Evolutionary conservation across 345 rosid genomes (phyloP), one percentile per base, ranked within the genome.

Genomic region (Aquilaria yunnanensis): DNA sequence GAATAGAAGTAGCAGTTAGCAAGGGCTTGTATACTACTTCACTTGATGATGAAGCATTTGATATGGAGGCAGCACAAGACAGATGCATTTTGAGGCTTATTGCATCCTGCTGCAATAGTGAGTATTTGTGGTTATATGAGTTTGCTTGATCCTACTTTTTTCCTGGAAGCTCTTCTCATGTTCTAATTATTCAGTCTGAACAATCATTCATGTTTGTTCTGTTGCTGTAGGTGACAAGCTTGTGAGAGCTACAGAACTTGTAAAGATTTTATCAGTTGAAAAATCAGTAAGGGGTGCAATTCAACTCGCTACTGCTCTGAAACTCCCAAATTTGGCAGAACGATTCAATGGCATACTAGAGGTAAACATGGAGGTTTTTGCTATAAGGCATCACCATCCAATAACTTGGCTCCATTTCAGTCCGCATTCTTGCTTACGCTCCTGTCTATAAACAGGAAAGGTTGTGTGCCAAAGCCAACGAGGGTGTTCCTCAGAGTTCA

Each of bases 301-400:
- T 72, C 87, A 86, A 79, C 87, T 94, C 34, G 97, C 83, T 14
- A 88, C 96, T 47, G 83, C 86, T 64, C 77, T 94, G 74, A 90
- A 90, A 84, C 95, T 90, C 68, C 99, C 97, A 7, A 85, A 80
- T 77, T 75, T 94, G 69, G 99, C 96, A 1, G 97, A 88, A 66
- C 80, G 88, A 32, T 90, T 94, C 79, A 78, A 90, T 73, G 71
- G 62, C 71, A 83, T 94, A 68, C 76, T 88, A 62, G 99, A 94
- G 89, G 97, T 86, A 61, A 68, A 67, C 51, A 23, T 32, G 47
- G 43, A 37, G 43, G 43, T 37, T 37, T 37, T 37, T 37, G 43
- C 43, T 0, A 37, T 9, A 37, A 37, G 43, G 8, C 43, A 5
- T 37, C 43, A 37, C 43, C 43, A 66, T 5, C 43, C 31, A 29